A percentile compares a stretch with the other conserved stretches of the same genome.
Conservation (phyloP, 2,329 filamentous ascomycete species). For the Simplicillium aogashimaense region DNA sequence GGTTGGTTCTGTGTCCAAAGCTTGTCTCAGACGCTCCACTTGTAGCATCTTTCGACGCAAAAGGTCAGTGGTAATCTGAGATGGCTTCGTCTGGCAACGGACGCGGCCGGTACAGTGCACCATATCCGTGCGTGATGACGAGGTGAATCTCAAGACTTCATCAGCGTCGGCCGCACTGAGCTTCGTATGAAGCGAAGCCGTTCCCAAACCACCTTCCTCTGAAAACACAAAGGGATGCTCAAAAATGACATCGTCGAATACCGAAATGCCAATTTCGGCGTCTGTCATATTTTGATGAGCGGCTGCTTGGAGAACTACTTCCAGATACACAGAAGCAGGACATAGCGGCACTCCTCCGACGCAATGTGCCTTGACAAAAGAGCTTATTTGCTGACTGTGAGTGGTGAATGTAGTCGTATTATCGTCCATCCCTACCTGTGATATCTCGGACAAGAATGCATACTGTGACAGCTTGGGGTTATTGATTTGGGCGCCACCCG, state of each 20-base stretch:
- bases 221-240: too few species aligned
- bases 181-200: too few species aligned
- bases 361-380: constrained; percentile 11
- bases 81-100: neutral
- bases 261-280: too few species aligned
- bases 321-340: constrained; percentile 13
- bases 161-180: too few species aligned
- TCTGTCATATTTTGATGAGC: neutral
- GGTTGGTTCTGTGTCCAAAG: neutral
- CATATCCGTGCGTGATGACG: too few species aligned
- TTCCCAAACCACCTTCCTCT: too few species aligned
- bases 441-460: too few species aligned
- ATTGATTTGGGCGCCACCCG: too few species aligned
- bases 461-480: too few species aligned
- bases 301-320: constrained; percentile 12
- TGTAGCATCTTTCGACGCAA: neutral
- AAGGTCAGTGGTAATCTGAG: neutral
- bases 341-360: constrained; percentile 12
- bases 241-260: too few species aligned
- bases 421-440: neutral
- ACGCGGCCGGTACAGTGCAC: too few species aligned
- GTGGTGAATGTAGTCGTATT: constrained; percentile 6
- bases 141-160: too few species aligned
- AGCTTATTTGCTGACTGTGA: constrained; percentile 4
- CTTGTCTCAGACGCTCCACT: constrained; percentile 1